Conservation (phyloP, 176 grass and related monocot species). For the Neostapfia colusana region DNA sequence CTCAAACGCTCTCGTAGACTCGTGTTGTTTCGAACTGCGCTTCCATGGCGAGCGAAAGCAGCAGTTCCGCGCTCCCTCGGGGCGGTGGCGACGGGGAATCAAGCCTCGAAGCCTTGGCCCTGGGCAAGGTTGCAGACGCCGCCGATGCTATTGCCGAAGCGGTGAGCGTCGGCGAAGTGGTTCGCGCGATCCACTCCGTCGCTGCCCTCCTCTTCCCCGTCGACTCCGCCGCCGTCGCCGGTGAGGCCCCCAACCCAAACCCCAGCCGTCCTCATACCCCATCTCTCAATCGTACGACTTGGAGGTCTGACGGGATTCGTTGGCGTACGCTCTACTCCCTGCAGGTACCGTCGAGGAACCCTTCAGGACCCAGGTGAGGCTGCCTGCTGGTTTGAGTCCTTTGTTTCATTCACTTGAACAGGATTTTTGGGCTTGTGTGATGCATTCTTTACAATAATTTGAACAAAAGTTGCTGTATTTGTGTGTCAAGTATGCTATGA, state of each 20-base stretch:
- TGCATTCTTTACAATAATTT: background rate
- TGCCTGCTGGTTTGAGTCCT: slow-evolving; percentile 8
- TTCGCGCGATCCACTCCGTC: slow-evolving; percentile 43
- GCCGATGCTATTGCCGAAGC: slow-evolving; percentile 53
- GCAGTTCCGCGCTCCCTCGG: background rate
- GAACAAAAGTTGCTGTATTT: background rate
- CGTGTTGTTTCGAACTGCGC: background rate
- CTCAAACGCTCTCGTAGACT: background rate
- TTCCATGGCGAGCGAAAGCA: slow-evolving; percentile 37
- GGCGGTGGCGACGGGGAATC: slow-evolving; percentile 5
- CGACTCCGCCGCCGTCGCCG: background rate
- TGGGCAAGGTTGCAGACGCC: slow-evolving; percentile 65
- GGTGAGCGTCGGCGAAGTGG: slow-evolving; percentile 48
- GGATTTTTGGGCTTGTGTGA: background rate
- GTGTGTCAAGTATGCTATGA: background rate
- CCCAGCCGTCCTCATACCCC: background rate
- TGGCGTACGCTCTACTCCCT: slow-evolving; percentile 21
- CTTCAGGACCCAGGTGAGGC: slow-evolving; percentile 67
- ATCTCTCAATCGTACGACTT: background rate
- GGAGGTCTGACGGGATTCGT: slow-evolving; percentile 5
- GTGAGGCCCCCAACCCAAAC: slow-evolving; percentile 37
- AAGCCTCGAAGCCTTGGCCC: slow-evolving; percentile 45
- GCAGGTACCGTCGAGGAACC: slow-evolving; percentile 62
- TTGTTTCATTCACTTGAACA: slow-evolving; percentile 10
- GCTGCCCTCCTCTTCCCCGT: background rate